Conservation (phyloP, 257 asterid species). For the Gardenia jasminoides region DNA sequence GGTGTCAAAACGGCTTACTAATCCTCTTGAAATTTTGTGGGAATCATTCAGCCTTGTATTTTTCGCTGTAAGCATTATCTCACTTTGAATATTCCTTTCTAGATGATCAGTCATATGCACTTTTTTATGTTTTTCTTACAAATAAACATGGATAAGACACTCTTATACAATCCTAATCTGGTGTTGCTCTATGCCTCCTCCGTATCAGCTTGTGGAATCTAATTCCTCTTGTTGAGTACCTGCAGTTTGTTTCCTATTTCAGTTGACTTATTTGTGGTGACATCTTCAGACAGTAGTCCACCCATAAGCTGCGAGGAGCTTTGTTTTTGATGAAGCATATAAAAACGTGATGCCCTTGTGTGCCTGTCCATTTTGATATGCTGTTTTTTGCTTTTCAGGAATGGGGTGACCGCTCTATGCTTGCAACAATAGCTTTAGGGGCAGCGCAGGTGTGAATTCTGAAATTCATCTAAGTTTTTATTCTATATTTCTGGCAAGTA, state of each 20-base stretch:
- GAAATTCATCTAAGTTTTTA: not conserved
- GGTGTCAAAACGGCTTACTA: constrained; percentile 67
- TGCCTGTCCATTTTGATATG: not conserved
- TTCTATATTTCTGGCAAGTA: not conserved
- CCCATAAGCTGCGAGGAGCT: not conserved
- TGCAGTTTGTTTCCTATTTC: not conserved
- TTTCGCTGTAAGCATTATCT: constrained; percentile 74
- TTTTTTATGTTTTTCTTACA: not conserved
- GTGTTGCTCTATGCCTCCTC: not conserved
- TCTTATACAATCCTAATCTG: not conserved
- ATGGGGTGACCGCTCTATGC: constrained; percentile 99
- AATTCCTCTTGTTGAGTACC: not conserved
- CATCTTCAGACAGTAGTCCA: not conserved
- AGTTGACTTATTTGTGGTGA: not conserved
- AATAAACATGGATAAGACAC: not conserved
- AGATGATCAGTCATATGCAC: not conserved
- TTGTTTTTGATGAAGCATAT: not conserved
- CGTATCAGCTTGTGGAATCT: not conserved
- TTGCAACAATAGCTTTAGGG: constrained; percentile 95
- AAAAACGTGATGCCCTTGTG: not conserved
- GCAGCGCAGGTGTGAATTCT: constrained; percentile 81
- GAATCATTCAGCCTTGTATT: constrained; percentile 94
- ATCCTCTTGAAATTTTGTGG: constrained; percentile 88
- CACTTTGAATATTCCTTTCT: not conserved
- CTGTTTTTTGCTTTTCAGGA: constrained; percentile 40